Evolutionary conservation across 345 rosid genomes (phyloP).

Genomic region (Raphanus raphanistrum): DNA sequence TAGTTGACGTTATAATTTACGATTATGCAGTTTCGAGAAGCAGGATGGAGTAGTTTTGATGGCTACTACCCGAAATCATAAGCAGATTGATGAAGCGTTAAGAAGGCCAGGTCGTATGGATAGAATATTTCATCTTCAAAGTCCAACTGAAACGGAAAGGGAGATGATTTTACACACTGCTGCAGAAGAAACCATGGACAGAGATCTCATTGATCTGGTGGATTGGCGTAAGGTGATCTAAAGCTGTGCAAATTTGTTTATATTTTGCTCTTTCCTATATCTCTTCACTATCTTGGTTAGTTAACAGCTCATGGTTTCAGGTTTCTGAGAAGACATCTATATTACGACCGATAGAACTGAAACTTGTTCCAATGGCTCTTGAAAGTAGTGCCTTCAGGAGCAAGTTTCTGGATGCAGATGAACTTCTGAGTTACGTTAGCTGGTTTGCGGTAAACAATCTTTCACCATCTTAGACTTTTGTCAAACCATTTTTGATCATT

Average conservation of each 20-base stretch:
- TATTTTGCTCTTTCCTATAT: constrained; percentile 9
- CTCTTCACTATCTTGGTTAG: constrained; percentile 32
- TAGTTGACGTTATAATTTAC: constrained; percentile 10
- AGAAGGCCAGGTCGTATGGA: constrained; percentile 97
- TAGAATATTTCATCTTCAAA: constrained; percentile 85
- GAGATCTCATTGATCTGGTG: constrained; percentile 68
- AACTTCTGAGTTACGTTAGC: constrained; percentile 83
- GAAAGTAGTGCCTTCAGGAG: constrained; percentile 95
- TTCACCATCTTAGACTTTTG: constrained; percentile 15
- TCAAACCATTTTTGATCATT: constrained; percentile 6
- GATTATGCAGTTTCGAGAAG: constrained; percentile 75
- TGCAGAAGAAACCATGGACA: constrained; percentile 91
- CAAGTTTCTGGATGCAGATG: constrained; percentile 88
- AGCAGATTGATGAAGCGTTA: constrained; percentile 90
- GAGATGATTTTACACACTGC: constrained; percentile 70
- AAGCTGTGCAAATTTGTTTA: constrained; percentile 10
- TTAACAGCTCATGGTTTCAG: constrained; percentile 46
- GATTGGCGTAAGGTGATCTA: constrained; percentile 83
- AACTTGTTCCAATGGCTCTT: constrained; percentile 88
- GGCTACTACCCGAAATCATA: constrained; percentile 90
- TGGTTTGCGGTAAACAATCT: constrained; percentile 82
- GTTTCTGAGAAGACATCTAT: constrained; percentile 90
- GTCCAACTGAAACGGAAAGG: constrained; percentile 86
- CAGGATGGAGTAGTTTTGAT: constrained; percentile 98
- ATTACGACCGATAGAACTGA: constrained; percentile 79